These are phyloP conservation scores for Leishmania mexicana DNA, from an alignment of 208 protist genomes.

Conservation along the genomic window DNA sequence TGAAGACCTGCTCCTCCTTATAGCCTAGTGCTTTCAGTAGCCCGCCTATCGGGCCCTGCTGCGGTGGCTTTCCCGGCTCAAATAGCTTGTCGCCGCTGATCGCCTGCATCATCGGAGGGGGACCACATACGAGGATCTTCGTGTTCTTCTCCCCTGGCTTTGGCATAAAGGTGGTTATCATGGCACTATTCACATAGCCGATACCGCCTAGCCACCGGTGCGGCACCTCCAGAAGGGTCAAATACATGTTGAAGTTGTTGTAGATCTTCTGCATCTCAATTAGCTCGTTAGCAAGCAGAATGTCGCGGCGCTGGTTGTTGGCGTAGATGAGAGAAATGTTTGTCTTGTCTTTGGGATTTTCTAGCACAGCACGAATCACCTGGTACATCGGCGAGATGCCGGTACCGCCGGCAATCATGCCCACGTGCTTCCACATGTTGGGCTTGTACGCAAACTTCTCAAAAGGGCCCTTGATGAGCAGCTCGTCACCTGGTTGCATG, in stretches of 20 bases:
- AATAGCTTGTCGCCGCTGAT: constrained; percentile 86
- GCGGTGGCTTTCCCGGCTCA: constrained; percentile 50
- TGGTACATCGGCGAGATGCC: constrained; percentile 95
- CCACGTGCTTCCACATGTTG: constrained; percentile 88
- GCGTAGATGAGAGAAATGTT: constrained; percentile 89
- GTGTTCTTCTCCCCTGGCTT: constrained; percentile 67
- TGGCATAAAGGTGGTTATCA: constrained; percentile 87
- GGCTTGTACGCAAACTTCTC: constrained; percentile 89
- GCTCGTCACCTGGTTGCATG: constrained; percentile 89
- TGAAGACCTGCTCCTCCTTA: constrained; percentile 83
- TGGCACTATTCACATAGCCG: constrained; percentile 76
- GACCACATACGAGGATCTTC: constrained; percentile 86
- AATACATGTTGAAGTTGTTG: constrained; percentile 89
- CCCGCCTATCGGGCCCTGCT: constrained; percentile 73
- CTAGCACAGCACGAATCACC: constrained; percentile 73
- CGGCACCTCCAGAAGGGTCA: constrained; percentile 82
- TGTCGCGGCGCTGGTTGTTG: constrained; percentile 90
- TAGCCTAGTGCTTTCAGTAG: constrained; percentile 80
- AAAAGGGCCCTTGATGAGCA: constrained; percentile 92
- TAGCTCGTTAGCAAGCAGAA: constrained; percentile 91
- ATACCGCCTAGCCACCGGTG: constrained; percentile 81
- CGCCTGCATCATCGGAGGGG: constrained; percentile 84
- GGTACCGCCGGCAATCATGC: constrained; percentile 92
- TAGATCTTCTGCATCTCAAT: constrained; percentile 77
- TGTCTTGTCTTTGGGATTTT: constrained; percentile 83